Percentiles rank a stretch among this genome's conserved stretches.
These are phyloP conservation scores for Esteya vermicola DNA, from an alignment of 2,329 filamentous ascomycete species.

Conservation along the genomic window DNA sequence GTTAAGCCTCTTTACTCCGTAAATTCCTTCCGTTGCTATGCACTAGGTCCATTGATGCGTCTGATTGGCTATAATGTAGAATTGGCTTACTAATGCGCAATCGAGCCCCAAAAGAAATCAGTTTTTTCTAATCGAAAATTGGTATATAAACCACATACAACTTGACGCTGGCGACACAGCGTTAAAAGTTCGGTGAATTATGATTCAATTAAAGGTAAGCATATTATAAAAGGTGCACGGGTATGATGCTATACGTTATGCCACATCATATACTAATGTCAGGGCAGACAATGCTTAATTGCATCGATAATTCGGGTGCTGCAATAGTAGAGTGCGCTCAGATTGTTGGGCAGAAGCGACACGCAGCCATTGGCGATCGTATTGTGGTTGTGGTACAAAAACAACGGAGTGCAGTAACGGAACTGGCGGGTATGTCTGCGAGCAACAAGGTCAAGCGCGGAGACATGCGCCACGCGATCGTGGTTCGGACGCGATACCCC, in stretches of 20 bases:
- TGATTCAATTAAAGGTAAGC: slow-evolving; percentile 64
- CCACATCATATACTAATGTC: no score
- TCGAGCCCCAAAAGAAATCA: no score
- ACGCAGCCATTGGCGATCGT: slow-evolving; percentile 84
- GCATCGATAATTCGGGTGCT: slow-evolving; percentile 99
- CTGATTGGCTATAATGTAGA: no score
- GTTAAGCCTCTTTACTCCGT: no score
- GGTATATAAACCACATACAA: no score
- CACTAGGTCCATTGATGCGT: no score
- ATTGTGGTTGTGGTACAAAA: slow-evolving; percentile 98
- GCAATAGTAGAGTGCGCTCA: slow-evolving; percentile 93
- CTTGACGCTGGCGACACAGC: neutral
- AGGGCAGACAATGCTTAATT: slow-evolving; percentile 81
- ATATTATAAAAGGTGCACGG: no score
- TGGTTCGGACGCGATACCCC: slow-evolving; percentile 84
- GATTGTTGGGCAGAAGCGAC: slow-evolving; percentile 78
- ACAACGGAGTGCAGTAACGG: slow-evolving; percentile 66
- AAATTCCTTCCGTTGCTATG: no score
- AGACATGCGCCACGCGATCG: slow-evolving; percentile 89
- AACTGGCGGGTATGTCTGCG: slow-evolving; percentile 55
- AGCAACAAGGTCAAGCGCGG: slow-evolving; percentile 92
- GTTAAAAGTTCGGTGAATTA: slow-evolving; percentile 26
- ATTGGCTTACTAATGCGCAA: no score
- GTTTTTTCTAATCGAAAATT: no score
- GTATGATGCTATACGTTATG: no score